Evolutionary conservation across 1,284 basidiomycete species (phyloP).

Genomic region (Lentinula novae-zelandiae): DNA sequence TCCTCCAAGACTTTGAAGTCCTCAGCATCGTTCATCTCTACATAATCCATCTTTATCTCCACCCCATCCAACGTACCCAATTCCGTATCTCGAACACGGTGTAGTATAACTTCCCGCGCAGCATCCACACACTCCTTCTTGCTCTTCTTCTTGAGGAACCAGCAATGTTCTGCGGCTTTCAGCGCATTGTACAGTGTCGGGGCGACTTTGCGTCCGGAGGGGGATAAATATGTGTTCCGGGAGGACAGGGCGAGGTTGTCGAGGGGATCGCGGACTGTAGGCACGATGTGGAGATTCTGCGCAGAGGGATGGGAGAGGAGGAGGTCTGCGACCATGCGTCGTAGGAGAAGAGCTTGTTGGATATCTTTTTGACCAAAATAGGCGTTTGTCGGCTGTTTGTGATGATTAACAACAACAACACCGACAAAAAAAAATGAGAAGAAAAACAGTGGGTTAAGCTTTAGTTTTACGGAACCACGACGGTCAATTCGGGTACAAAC

Average conservation of each 20-base stretch:
- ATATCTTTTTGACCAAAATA: constrained; percentile 99
- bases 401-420: too few relatives aligned
- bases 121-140: constrained; percentile 53
- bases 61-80: constrained; percentile 36
- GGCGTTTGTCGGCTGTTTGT: constrained; percentile 74
- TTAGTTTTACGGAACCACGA: too few relatives aligned
- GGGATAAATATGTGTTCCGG: constrained; percentile 82
- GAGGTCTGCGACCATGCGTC: constrained; percentile 81
- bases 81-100: constrained; percentile 21
- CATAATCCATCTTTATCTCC: constrained; percentile 74
- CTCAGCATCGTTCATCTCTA: constrained; percentile 83
- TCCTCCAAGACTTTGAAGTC: constrained; percentile 65
- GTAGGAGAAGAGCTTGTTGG: constrained; percentile 88
- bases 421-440: too few relatives aligned
- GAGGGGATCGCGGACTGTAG: constrained; percentile 69
- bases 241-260: constrained; percentile 84
- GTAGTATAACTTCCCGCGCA: constrained; percentile 41
- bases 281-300: constrained; percentile 74
- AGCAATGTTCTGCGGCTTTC: constrained; percentile 48
- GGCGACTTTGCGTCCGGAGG: constrained; percentile 63
- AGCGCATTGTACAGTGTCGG: constrained; percentile 74
- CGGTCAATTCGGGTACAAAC: constrained; percentile 1
- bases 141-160: constrained; percentile 43
- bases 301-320: constrained; percentile 74
- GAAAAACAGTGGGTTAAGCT: too few relatives aligned